These are phyloP conservation scores for Tulasnella sp. DNA, from an alignment of 768 basidiomycete genomes.

Conservation along the genomic window DNA sequence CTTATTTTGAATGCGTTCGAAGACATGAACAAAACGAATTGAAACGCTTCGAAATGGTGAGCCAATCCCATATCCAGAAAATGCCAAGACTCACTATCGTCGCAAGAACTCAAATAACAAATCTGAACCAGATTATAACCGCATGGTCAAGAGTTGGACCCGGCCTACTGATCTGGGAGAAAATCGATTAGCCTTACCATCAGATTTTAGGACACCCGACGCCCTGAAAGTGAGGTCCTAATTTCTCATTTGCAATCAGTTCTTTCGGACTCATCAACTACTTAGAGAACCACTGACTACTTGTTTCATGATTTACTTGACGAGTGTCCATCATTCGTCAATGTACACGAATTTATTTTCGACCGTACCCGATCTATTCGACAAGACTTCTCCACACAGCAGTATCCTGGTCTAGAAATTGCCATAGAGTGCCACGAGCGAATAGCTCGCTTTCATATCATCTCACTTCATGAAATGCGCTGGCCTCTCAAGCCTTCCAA, in stretches of 20 bases:
- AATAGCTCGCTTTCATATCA: conserved; percentile 86
- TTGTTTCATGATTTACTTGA: conserved; percentile 74
- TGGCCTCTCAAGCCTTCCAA: conserved; percentile 15
- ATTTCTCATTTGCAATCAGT: not conserved
- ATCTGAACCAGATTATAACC: conserved; percentile 60
- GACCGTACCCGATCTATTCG: conserved; percentile 84
- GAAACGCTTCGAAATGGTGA: conserved; percentile 71
- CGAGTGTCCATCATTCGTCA: conserved; percentile 50
- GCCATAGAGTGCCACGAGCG: conserved; percentile 89
- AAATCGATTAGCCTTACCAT: conserved; percentile 66
- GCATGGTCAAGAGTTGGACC: conserved; percentile 86
- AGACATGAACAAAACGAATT: conserved; percentile 82
- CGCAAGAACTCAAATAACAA: conserved; percentile 51
- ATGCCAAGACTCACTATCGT: not conserved
- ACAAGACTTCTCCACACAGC: conserved; percentile 92
- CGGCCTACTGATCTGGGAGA: conserved; percentile 82
- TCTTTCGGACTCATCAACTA: conserved; percentile 13
- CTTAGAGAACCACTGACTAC: conserved; percentile 77
- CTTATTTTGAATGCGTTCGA: conserved; percentile 82
- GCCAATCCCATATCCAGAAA: conserved; percentile 23
- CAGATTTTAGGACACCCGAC: conserved; percentile 77
- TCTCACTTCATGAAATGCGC: conserved; percentile 48
- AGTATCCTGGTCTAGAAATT: conserved; percentile 58
- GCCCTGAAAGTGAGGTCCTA: conserved; percentile 52
- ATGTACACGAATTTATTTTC: conserved; percentile 66